These are phyloP conservation scores for Eutrema yunnanense DNA, from an alignment of 345 rosid genomes.

Conservation along the genomic window DNA sequence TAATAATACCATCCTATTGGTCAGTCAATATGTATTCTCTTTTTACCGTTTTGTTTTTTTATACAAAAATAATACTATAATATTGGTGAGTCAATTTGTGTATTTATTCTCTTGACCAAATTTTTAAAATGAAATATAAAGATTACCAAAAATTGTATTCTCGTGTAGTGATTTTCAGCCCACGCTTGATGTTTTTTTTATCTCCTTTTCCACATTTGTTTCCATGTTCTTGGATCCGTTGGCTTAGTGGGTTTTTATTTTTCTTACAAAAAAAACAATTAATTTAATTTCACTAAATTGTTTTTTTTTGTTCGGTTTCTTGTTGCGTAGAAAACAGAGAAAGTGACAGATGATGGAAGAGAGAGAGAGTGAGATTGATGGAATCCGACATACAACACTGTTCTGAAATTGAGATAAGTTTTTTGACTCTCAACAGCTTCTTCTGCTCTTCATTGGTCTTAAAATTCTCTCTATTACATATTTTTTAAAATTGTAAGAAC, in stretches of 20 bases:
- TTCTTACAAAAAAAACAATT: background rate
- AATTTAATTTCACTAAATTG: constrained; percentile 6
- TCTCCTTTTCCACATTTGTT: constrained; percentile 23
- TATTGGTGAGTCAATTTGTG: background rate
- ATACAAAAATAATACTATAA: background rate
- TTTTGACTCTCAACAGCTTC: constrained; percentile 27
- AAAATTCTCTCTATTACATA: background rate
- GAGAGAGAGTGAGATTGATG: constrained; percentile 20
- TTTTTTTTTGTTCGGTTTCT: constrained; percentile 27
- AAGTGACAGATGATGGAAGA: constrained; percentile 43
- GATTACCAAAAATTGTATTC: background rate
- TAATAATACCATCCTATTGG: background rate
- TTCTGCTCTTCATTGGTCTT: constrained; percentile 10
- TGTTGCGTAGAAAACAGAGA: constrained; percentile 45
- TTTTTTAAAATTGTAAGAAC: background rate
- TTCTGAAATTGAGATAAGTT: constrained; percentile 33
- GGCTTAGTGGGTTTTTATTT: constrained; percentile 12
- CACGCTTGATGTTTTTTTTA: constrained; percentile 17
- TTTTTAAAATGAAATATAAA: background rate
- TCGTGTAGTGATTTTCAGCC: constrained; percentile 17
- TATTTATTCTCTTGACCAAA: background rate
- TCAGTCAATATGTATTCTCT: background rate
- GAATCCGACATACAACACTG: constrained; percentile 59
- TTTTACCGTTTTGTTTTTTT: background rate
- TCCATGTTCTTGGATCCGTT: constrained; percentile 29